A percentile compares a stretch with the other conserved stretches of the same genome.
These are phyloP conservation scores for Apophysomyces trapeziformis DNA, from an alignment of 371 early-diverging fungal genomes.

Conservation along the genomic window DNA sequence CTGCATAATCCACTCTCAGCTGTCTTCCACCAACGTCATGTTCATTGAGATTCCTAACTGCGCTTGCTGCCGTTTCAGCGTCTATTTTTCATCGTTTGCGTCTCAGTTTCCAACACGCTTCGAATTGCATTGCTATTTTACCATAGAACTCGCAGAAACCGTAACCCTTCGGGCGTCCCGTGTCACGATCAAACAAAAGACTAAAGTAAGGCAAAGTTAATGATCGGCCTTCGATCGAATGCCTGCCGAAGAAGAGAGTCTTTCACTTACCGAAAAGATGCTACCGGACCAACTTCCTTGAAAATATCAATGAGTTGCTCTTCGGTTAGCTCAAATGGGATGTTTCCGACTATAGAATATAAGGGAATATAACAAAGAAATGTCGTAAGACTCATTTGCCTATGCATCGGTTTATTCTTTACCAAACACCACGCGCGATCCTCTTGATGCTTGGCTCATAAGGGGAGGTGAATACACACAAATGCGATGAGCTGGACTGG, in stretches of 20 bases:
- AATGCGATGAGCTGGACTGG: background rate
- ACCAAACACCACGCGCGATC: conserved; percentile 66
- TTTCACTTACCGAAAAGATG: conserved; percentile 62
- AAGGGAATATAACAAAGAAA: background rate
- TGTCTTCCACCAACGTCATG: conserved; percentile 84
- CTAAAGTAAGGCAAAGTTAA: conserved; percentile 34
- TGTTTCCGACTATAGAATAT: conserved; percentile 69
- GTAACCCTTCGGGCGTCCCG: conserved; percentile 90
- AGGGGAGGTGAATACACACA: no score
- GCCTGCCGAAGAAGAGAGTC: no score
- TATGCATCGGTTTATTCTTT: conserved; percentile 7
- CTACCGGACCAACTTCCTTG: conserved; percentile 88
- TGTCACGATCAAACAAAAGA: conserved; percentile 85
- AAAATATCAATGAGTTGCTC: conserved; percentile 88
- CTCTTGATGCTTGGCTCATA: conserved; percentile 43
- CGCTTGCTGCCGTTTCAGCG: conserved; percentile 80
- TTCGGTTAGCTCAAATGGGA: conserved; percentile 90
- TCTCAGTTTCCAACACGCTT: conserved; percentile 2
- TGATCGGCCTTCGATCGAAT: background rate
- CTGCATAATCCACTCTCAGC: conserved; percentile 86
- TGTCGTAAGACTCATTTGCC: background rate
- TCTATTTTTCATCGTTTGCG: conserved; percentile 41
- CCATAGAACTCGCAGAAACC: conserved; percentile 89
- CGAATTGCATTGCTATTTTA: conserved; percentile 15
- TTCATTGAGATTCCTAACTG: conserved; percentile 81